Base-by-base conservation (phyloP, 1,139 yeast genomes). In the Kluyveromyces sp. region DNA sequence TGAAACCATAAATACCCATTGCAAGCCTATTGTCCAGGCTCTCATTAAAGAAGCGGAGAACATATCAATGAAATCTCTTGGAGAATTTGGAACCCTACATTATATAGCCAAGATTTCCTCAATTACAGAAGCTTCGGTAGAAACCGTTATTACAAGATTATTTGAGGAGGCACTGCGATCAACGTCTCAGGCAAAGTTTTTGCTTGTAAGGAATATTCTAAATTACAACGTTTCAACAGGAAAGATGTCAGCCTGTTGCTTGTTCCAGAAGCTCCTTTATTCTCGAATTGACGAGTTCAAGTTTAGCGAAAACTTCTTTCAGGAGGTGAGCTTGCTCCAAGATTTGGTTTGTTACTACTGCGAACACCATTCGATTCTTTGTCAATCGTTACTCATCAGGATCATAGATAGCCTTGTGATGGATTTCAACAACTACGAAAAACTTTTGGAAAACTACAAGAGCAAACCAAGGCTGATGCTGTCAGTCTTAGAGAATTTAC, bases 181-280 rank as follows among this genome's bases (percentile, higher is more conserved):
- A 3, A 15, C 12, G 17, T 15, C 25, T 2, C 11, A 3, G 3
- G 8, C 8, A 13, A 8, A 12, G 19, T 31, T 31, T 28, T 4
- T 19, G 25, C 20, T 38, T 20, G 20, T 38, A 3, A 18, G 32
- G 29, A 20, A 20, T 28, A n/a, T 38, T 31, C n/a, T 38, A 19
- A n/a, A n/a, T 4, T 38, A 38, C 20, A 28, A 38, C 22, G 3
- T 32, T n/a, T 29, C 29, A 19, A 31, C 31, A 17, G 41, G 31
- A 9, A n/a, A 32, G 15, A 19, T 18, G 6, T n/a, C 28, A n/a
- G 35, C 30, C 8, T 13, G 15, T 11, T 9, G 4, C 8, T 3
- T 38, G 12, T 31, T 38, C 19, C 30, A 30, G 17, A 29, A 30
- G 6, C 18, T 28, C 18, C 17, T 22, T 7, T 12, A 13, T 15